A percentile compares a stretch with the other conserved stretches of the same genome.
phyloP scores from a whole-genome alignment of 2,329 filamentous ascomycete genomes.

The Sphaceloma murrayae region DNA sequence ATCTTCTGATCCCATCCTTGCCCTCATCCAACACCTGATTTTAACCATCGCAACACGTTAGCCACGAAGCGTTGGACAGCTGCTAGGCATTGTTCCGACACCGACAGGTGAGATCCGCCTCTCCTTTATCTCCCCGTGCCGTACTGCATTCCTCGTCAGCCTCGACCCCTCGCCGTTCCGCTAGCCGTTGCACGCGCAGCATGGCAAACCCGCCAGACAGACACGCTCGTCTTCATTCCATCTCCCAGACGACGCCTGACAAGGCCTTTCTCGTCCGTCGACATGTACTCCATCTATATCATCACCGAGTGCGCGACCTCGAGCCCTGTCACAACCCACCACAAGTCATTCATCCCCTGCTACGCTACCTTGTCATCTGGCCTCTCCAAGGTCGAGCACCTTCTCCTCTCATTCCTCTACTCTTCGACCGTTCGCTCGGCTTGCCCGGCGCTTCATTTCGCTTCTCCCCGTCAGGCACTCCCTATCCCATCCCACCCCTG shows the following conservation, averaged over 20 bases:
- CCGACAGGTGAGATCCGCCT: constrained; percentile 10
- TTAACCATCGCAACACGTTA: neutral
- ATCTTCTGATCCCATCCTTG: no score
- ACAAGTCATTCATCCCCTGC: no score
- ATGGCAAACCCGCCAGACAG: constrained; percentile 1
- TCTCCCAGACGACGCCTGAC: constrained; percentile 14
- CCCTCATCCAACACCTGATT: no score
- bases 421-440: no score
- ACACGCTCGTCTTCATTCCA: constrained; percentile 9
- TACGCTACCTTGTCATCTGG: no score
- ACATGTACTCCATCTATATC: constrained; percentile 1
- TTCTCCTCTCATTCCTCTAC: no score
- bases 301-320: constrained; percentile 5
- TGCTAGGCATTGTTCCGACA: constrained; percentile 5
- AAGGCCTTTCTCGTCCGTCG: constrained; percentile 12
- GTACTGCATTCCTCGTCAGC: constrained; percentile 14
- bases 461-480: neutral
- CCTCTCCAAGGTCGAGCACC: no score
- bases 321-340: constrained; percentile 2
- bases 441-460: neutral
- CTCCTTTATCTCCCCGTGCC: constrained; percentile 7
- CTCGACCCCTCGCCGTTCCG: constrained; percentile 9
- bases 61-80: no score
- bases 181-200: constrained; percentile 11
- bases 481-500: neutral